Base-by-base conservation (phyloP, 2,329 filamentous ascomycete species). In the Metarhizium robertsii region DNA sequence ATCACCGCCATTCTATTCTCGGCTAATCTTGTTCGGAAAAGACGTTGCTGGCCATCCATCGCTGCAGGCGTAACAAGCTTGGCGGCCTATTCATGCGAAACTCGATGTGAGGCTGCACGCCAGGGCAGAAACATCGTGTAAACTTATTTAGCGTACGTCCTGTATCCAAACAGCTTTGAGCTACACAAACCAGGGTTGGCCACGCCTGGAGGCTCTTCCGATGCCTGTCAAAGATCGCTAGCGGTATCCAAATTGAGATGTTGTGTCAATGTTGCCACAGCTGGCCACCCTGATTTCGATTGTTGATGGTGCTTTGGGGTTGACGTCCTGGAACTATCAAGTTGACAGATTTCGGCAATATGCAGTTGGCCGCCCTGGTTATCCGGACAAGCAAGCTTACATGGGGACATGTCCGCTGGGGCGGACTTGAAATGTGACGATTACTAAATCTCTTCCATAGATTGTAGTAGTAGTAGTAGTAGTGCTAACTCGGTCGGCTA, bases 1-100 rank as follows among this genome's bases (percentile, higher is more conserved):
- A 56, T 50, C 51, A 52, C 36, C 36, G 55, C 48, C 55, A 48
- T 54, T 56, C 52, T 51, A n/a, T 53, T 47, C 55, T 57, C 55
- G 52, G 54, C 50, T 57, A 57, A 50, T 18, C 40, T 34, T 42
- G n/a, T 36, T 48, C 47, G 48, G 42, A 54, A 14, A 30, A 38
- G 32, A 54, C n/a, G 46, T 45, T 40, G 52, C 45, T 20, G 38
- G n/a, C 42, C 29, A 49, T 49, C 20, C 52, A 45, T 54, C 25
- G 13, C 47, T 52, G 52, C 54, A 56, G 46, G 29, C 34, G 30
- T 38, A n/a, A 52, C 38, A 36, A 52, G 50, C 47, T 51, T 36
- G 52, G 38, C 52, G 34, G 10, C 47, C 38, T 43, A 20, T 38
- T 49, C 52, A 53, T 47, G 53, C 36, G 52, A 42, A 46, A 25